phyloP scores from a whole-genome alignment of 2,329 filamentous ascomycete genomes.

The Metarhizium robertsii region DNA sequence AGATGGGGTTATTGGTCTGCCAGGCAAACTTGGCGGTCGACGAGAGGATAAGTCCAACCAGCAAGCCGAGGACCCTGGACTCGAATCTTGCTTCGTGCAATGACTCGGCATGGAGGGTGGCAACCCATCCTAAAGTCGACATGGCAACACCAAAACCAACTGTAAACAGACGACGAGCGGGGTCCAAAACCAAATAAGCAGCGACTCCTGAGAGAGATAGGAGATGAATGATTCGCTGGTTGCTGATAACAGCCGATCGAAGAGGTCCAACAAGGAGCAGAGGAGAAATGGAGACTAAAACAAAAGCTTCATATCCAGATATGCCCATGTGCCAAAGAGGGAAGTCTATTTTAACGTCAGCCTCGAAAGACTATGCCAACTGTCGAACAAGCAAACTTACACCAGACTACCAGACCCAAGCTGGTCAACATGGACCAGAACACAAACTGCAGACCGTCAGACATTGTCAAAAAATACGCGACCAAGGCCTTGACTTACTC shows the following conservation, averaged over 20 bases:
- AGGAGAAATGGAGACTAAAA: conserved; percentile 78
- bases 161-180: conserved; percentile 66
- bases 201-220: conserved; percentile 69
- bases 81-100: conserved; percentile 68
- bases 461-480: background rate
- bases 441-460: conserved; percentile 53
- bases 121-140: conserved; percentile 75
- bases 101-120: conserved; percentile 71
- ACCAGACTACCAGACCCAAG: conserved; percentile 86
- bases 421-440: conserved; percentile 96
- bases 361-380: background rate
- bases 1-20: conserved; percentile 91
- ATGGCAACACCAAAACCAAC: conserved; percentile 74
- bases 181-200: conserved; percentile 67
- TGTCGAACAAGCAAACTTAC: conserved; percentile 42
- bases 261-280: conserved; percentile 65
- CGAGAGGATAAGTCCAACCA: conserved; percentile 73
- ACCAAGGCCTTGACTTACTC: conserved; percentile 44
- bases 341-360: conserved; percentile 52
- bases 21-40: conserved; percentile 87
- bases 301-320: conserved; percentile 84
- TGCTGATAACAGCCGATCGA: conserved; percentile 56
- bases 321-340: conserved; percentile 99
- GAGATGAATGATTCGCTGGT: conserved; percentile 64
- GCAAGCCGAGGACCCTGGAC: conserved; percentile 70